These are phyloP conservation scores for Talaromyces amestolkiae DNA, from an alignment of 2,329 filamentous ascomycete species.

Conservation along the genomic window DNA sequence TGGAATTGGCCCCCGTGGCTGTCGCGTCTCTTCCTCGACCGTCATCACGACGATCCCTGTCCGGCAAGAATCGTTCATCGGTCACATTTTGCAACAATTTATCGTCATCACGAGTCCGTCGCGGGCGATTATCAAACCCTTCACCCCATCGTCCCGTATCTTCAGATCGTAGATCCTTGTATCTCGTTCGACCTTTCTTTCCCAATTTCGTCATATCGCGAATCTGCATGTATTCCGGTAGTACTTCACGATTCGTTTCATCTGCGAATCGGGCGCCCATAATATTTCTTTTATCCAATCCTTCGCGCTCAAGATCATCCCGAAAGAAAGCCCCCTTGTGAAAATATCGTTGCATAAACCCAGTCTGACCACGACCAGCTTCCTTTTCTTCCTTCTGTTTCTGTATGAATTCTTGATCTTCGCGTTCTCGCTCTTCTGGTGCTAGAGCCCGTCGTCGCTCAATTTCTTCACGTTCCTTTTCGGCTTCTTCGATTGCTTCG, in stretches of 20 bases:
- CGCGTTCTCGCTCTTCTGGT: slow-evolving; percentile 77
- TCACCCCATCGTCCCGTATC: slow-evolving; percentile 83
- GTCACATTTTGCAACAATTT: slow-evolving; percentile 35
- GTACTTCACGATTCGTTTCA: slow-evolving; percentile 77
- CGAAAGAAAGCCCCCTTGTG: slow-evolving; percentile 96
- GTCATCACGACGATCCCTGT: slow-evolving; percentile 34
- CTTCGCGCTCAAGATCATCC: slow-evolving; percentile 71
- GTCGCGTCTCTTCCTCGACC: slow-evolving; percentile 32
- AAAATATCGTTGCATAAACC: slow-evolving; percentile 92
- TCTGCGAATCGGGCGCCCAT: slow-evolving; percentile 83
- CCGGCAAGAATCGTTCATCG: slow-evolving; percentile 49
- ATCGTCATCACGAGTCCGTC: slow-evolving; percentile 31
- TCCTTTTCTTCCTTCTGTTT: slow-evolving; percentile 75
- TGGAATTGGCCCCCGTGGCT: slow-evolving; percentile 47
- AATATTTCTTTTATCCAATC: slow-evolving; percentile 75
- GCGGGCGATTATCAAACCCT: slow-evolving; percentile 29
- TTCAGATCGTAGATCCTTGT: slow-evolving; percentile 81
- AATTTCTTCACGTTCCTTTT: slow-evolving; percentile 82
- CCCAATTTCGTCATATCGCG: slow-evolving; percentile 92
- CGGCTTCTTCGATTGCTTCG: slow-evolving; percentile 75
- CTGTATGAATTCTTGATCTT: slow-evolving; percentile 76
- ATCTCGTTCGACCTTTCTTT: slow-evolving; percentile 85
- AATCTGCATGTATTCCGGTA: slow-evolving; percentile 90
- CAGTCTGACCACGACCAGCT: slow-evolving; percentile 73
- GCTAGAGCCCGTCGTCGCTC: slow-evolving; percentile 85